Evolutionary conservation across 179 eudicot species (phyloP).

Genomic region (Spinacia oleracea): DNA sequence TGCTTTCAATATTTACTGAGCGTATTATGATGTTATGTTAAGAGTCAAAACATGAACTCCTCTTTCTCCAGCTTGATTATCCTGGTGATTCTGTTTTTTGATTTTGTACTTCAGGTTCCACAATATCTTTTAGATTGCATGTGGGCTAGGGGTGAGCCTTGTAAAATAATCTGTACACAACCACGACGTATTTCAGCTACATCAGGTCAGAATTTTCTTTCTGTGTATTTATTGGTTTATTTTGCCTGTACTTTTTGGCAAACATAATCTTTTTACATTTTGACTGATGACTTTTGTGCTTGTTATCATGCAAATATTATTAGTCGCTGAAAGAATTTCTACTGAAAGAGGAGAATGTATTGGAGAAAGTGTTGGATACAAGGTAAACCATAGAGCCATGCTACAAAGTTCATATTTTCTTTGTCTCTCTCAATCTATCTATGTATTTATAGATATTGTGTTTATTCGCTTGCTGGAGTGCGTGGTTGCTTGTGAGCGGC

Average conservation of each 20-base stretch:
- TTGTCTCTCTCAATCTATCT: too few species aligned
- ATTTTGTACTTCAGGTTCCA: slow-evolving; percentile 61
- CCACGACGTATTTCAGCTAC: slow-evolving; percentile 93
- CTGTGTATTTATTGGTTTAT: neutral
- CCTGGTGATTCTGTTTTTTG: slow-evolving; percentile 9
- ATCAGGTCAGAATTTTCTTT: slow-evolving; percentile 51
- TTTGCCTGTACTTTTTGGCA: neutral
- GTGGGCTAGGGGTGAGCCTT: slow-evolving; percentile 80
- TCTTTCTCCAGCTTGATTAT: neutral
- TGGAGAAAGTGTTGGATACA: slow-evolving; percentile 90
- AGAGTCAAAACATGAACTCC: neutral
- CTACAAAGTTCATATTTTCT: neutral
- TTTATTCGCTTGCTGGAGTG: too few species aligned
- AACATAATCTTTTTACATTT: neutral
- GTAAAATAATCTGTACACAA: slow-evolving; percentile 92
- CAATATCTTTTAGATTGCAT: slow-evolving; percentile 79
- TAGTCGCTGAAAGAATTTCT: slow-evolving; percentile 91
- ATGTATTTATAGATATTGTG: too few species aligned
- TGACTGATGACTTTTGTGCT: neutral
- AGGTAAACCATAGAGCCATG: slow-evolving; percentile 45
- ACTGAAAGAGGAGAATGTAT: slow-evolving; percentile 82
- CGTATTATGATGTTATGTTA: neutral
- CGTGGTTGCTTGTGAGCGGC: too few species aligned
- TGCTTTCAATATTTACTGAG: neutral
- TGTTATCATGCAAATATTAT: neutral